These are phyloP conservation scores for Fusarium buharicum DNA, from an alignment of 2,329 filamentous ascomycete species.

Conservation along the genomic window DNA sequence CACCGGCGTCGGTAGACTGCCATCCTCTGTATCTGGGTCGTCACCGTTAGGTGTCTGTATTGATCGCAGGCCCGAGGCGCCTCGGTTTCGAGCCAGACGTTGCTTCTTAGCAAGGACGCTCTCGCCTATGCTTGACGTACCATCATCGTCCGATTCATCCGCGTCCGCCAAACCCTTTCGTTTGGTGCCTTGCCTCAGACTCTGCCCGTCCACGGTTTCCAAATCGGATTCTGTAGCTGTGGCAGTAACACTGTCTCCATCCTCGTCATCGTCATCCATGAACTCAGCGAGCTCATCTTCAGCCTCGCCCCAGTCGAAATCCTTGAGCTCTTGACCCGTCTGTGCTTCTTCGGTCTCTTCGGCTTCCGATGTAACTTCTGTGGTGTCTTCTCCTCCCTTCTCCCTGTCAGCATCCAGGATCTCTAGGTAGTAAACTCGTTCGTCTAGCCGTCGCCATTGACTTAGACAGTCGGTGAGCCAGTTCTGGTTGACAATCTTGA, in stretches of 20 bases:
- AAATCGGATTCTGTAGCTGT: slow-evolving; percentile 43
- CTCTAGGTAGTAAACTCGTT: slow-evolving; percentile 80
- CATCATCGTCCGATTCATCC: slow-evolving; percentile 50
- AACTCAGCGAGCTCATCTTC: slow-evolving; percentile 83
- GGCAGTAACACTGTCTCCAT: slow-evolving; percentile 47
- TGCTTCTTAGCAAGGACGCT: slow-evolving; percentile 63
- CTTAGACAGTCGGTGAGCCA: slow-evolving; percentile 90
- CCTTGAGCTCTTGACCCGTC: slow-evolving; percentile 59
- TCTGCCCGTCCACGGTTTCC: slow-evolving; percentile 46
- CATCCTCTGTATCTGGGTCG: slow-evolving; percentile 48
- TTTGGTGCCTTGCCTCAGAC: slow-evolving; percentile 47
- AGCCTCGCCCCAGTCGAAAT: slow-evolving; percentile 70
- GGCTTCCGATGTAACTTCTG: slow-evolving; percentile 47
- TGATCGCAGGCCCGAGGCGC: slow-evolving; percentile 59
- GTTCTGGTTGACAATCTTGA: slow-evolving; percentile 91
- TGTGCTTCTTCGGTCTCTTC: slow-evolving; percentile 48
- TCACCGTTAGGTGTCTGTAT: slow-evolving; percentile 55
- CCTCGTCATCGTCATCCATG: slow-evolving; percentile 65
- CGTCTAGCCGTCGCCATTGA: slow-evolving; percentile 83
- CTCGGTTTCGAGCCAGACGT: slow-evolving; percentile 57
- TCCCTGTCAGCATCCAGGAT: slow-evolving; percentile 74
- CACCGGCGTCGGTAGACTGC: slow-evolving; percentile 55
- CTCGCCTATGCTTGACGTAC: slow-evolving; percentile 47
- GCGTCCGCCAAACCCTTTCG: slow-evolving; percentile 48
- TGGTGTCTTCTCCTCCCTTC: slow-evolving; percentile 47